Conservation (phyloP, 495 filamentous ascomycete species). For the Hapsidospora chrysogenum region DNA sequence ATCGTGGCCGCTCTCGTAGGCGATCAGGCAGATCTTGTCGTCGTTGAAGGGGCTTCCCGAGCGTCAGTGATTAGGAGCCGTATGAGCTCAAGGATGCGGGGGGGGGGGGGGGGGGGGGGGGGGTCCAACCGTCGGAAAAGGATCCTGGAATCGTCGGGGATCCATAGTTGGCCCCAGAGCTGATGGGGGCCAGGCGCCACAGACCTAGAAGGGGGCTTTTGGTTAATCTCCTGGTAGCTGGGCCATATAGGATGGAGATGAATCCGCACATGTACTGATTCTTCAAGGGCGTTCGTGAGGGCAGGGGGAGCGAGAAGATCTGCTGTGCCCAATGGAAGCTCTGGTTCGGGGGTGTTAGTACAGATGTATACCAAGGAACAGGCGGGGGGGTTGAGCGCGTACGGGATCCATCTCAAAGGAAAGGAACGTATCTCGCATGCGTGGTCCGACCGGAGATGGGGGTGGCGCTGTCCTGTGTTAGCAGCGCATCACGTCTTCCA, state of each 20-base stretch:
- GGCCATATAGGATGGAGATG: too few relatives aligned
- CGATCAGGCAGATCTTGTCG: constrained; percentile 29
- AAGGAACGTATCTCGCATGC: constrained; percentile 13
- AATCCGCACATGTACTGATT: constrained; percentile 10
- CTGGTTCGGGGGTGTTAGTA: constrained; percentile 6
- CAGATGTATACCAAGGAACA: not conserved
- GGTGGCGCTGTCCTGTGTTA: constrained; percentile 10
- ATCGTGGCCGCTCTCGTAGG: constrained; percentile 23
- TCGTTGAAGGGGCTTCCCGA: constrained; percentile 29
- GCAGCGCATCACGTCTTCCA: not conserved
- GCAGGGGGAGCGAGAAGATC: constrained; percentile 35
- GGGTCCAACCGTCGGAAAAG: constrained; percentile 35
- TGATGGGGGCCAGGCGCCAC: constrained; percentile 19
- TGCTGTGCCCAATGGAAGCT: constrained; percentile 35
- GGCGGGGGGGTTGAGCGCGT: constrained; percentile 1
- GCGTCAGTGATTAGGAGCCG: not conserved
- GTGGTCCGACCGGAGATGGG: constrained; percentile 9
- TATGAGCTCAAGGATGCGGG: not conserved
- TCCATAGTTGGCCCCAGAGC: constrained; percentile 21
- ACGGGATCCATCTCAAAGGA: constrained; percentile 14
- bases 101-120: not conserved
- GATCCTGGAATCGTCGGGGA: constrained; percentile 27
- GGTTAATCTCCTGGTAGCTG: too few relatives aligned
- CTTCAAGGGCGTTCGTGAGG: constrained; percentile 30
- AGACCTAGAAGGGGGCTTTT: too few relatives aligned